A percentile compares a stretch with the other conserved stretches of the same genome.
These are phyloP conservation scores for Leccinum aurantiacum DNA, from an alignment of 768 basidiomycete genomes.

Conservation along the genomic window DNA sequence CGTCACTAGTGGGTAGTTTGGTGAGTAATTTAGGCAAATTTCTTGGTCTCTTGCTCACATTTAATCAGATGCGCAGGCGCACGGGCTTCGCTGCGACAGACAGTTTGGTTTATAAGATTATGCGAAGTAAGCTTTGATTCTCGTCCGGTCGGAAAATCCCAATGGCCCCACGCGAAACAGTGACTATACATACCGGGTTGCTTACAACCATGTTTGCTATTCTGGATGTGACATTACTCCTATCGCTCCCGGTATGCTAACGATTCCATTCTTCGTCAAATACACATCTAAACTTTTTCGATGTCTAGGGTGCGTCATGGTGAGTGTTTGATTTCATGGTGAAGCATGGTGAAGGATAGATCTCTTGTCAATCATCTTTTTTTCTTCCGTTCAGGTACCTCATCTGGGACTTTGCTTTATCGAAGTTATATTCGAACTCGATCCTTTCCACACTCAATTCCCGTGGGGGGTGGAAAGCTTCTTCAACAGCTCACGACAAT, in stretches of 20 bases:
- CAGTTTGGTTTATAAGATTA: slow-evolving; percentile 38
- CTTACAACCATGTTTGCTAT: slow-evolving; percentile 15
- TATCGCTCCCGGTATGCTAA: background rate
- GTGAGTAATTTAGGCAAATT: background rate
- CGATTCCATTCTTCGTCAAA: background rate
- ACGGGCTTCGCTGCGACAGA: slow-evolving; percentile 45
- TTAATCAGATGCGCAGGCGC: slow-evolving; percentile 36
- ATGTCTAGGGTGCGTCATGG: slow-evolving; percentile 18
- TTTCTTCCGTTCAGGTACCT: slow-evolving; percentile 10
- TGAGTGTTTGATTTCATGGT: slow-evolving; percentile 8
- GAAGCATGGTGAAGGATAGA: too few species aligned
- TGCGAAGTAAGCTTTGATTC: slow-evolving; percentile 31
- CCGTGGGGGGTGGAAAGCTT: slow-evolving; percentile 23
- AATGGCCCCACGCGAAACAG: slow-evolving; percentile 7
- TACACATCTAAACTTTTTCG: background rate
- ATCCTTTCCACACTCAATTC: slow-evolving; percentile 23
- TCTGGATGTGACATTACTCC: slow-evolving; percentile 24
- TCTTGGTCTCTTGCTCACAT: background rate
- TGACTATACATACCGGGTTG: slow-evolving; percentile 33
- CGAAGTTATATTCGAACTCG: slow-evolving; percentile 28
- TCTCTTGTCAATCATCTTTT: background rate
- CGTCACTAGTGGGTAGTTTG: background rate
- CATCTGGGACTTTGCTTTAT: slow-evolving; percentile 26
- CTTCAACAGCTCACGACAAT: background rate
- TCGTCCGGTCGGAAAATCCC: background rate